phyloP scores from a whole-genome alignment of 208 protist species.

The Wallacemonas rigidus region DNA sequence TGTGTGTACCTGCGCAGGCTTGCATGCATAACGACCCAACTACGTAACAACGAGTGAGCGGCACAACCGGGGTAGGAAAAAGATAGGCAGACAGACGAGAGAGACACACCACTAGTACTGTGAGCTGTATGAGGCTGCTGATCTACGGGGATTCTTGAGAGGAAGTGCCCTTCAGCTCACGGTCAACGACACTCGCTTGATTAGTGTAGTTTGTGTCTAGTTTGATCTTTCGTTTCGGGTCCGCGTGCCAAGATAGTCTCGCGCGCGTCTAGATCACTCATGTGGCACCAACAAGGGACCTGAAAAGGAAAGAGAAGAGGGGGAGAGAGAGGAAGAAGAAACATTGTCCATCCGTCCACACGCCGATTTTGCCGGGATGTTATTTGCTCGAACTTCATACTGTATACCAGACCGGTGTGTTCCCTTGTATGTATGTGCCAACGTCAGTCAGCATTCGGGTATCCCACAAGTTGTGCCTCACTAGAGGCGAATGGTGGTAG shows the following conservation, averaged over 20 bases:
- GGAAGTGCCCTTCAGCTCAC: too few species aligned
- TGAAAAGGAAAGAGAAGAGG: not conserved
- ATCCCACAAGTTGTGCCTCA: too few species aligned
- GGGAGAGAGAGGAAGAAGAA: slow-evolving; percentile 5
- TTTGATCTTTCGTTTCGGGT: too few species aligned
- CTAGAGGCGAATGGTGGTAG: slow-evolving; percentile 9
- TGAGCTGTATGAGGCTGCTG: too few species aligned
- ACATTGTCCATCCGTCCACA: not conserved
- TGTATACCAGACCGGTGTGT: not conserved
- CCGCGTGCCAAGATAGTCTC: not conserved
- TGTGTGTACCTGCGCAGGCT: not conserved
- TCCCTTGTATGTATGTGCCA: not conserved
- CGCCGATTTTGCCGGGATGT: not conserved
- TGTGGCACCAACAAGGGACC: slow-evolving; percentile 5
- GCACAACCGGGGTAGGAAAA: too few species aligned
- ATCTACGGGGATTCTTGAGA: too few species aligned
- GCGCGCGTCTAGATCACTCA: not conserved
- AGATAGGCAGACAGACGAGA: too few species aligned
- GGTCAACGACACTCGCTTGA: too few species aligned
- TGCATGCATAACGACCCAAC: too few species aligned
- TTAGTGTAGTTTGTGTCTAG: too few species aligned
- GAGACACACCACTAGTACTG: too few species aligned
- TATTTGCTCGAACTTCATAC: not conserved
- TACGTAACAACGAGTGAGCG: too few species aligned
- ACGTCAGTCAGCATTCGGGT: not conserved